Conservation (phyloP, 2,329 filamentous ascomycete species). For the Penicillium sp. region DNA sequence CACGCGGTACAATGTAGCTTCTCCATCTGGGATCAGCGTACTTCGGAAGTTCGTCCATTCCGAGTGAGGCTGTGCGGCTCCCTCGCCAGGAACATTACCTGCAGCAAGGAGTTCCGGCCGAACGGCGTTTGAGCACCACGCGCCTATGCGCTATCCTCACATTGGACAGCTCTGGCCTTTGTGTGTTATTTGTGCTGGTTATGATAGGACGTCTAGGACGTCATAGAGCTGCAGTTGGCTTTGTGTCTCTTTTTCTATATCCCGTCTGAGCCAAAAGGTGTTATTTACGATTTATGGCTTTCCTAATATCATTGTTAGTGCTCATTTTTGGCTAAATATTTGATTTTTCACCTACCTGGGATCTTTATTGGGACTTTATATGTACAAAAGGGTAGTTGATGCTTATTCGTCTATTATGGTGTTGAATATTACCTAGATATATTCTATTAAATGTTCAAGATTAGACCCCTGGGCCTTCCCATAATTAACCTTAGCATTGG, state of each 20-base stretch:
- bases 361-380: too few species aligned
- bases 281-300: background rate
- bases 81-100: background rate
- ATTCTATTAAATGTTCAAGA: too few species aligned
- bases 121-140: background rate
- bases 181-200: background rate
- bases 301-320: too few species aligned
- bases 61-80: background rate
- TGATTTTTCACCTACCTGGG: background rate
- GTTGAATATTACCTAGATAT: background rate
- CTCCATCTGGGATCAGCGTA: background rate
- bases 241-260: background rate
- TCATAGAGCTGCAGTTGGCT: background rate
- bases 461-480: too few species aligned
- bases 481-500: too few species aligned
- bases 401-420: background rate
- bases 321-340: too few species aligned
- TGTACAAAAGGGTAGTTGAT: background rate
- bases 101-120: background rate
- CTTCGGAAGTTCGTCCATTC: background rate
- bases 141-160: slow-evolving; percentile 2
- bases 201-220: too few species aligned
- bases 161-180: background rate
- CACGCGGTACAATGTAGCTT: background rate
- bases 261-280: too few species aligned